These are phyloP conservation scores for Eucalyptus lansdowneana DNA, from an alignment of 345 rosid species.

Conservation along the genomic window DNA sequence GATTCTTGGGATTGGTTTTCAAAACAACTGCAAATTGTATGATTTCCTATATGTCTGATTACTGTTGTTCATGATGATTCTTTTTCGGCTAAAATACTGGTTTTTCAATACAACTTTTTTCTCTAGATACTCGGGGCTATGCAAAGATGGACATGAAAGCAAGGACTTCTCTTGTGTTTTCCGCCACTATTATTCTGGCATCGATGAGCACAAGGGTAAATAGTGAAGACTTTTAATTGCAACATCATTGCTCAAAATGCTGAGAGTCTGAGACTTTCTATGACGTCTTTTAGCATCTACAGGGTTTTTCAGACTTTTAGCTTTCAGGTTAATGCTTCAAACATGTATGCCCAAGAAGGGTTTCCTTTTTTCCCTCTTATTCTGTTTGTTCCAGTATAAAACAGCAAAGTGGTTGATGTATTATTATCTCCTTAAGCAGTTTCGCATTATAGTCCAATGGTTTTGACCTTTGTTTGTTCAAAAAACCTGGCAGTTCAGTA, in stretches of 20 bases:
- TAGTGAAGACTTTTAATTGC: background rate
- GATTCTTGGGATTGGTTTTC: background rate
- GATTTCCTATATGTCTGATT: background rate
- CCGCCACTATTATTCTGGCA: constrained; percentile 60
- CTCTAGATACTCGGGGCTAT: constrained; percentile 52
- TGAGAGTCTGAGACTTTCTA: background rate
- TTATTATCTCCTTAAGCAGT: background rate
- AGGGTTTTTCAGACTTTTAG: background rate
- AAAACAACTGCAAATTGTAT: background rate
- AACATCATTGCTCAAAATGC: background rate
- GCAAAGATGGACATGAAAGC: constrained; percentile 51
- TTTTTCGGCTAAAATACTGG: background rate
- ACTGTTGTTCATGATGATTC: background rate
- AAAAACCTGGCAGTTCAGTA: background rate
- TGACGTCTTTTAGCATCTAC: background rate
- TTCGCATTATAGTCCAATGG: background rate
- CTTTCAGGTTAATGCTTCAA: background rate
- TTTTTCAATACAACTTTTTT: background rate
- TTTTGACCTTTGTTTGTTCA: background rate
- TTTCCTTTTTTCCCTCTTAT: background rate
- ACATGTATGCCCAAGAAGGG: background rate
- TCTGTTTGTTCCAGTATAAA: background rate
- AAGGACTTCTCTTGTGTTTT: constrained; percentile 85
- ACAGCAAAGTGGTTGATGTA: background rate
- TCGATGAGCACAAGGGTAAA: constrained; percentile 17